Conservation (phyloP, 139 green algal genomes). For the Tetraselmis striata region DNA sequence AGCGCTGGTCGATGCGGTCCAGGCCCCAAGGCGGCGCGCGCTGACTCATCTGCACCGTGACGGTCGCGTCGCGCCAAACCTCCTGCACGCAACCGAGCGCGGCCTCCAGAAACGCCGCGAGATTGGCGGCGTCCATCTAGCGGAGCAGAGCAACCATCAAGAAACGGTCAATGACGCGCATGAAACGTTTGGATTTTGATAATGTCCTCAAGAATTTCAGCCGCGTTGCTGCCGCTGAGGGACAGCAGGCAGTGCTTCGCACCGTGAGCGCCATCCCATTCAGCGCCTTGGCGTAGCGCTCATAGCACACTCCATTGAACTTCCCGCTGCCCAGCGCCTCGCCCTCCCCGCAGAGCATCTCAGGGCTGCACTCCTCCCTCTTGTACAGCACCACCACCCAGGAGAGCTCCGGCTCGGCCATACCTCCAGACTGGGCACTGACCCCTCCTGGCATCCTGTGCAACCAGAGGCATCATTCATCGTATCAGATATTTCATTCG, state of each 20-base stretch:
- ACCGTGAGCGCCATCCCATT: not conserved
- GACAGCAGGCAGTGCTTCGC: too few relatives aligned
- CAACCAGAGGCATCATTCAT: too few relatives aligned
- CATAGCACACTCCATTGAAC: not conserved
- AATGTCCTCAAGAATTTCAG: too few relatives aligned
- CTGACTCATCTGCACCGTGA: not conserved
- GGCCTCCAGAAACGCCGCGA: not conserved
- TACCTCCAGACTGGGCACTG: too few relatives aligned
- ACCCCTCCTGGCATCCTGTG: too few relatives aligned
- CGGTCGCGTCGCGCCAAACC: not conserved
- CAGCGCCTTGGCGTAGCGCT: not conserved
- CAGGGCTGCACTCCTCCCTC: not conserved
- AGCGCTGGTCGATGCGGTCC: conserved; percentile 31
- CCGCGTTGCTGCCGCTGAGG: too few relatives aligned
- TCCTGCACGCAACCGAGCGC: not conserved
- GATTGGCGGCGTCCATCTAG: not conserved
- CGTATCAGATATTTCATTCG: too few relatives aligned
- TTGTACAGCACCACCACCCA: not conserved
- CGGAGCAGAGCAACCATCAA: too few relatives aligned
- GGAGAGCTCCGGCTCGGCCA: too few relatives aligned
- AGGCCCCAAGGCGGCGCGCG: conserved; percentile 18
- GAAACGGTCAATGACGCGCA: too few relatives aligned
- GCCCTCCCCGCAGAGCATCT: not conserved
- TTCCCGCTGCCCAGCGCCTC: not conserved
- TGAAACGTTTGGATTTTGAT: too few relatives aligned